These are phyloP conservation scores for Plasmopara halstedii DNA, from an alignment of 352 stramenopile genomes.

Conservation along the genomic window DNA sequence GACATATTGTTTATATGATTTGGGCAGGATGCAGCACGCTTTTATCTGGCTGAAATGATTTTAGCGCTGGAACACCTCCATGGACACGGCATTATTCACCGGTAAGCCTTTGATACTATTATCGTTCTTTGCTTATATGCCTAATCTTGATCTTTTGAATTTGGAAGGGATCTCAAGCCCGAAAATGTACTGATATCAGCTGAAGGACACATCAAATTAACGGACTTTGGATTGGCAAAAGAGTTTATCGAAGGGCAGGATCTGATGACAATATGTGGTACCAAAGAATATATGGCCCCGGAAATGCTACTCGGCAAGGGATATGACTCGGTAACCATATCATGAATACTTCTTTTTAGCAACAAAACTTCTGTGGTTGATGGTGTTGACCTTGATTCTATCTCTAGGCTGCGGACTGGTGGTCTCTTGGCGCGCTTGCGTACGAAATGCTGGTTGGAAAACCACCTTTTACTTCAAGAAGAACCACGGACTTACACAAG, in stretches of 20 bases:
- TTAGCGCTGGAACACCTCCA: constrained; percentile 79
- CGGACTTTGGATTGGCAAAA: constrained; percentile 88
- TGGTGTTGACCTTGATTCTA: constrained; percentile 1
- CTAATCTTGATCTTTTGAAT: constrained; percentile 5
- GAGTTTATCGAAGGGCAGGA: constrained; percentile 62
- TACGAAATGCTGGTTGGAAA: constrained; percentile 78
- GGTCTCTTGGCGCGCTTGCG: constrained; percentile 70
- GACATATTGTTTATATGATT: neutral
- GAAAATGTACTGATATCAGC: constrained; percentile 89
- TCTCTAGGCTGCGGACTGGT: constrained; percentile 71
- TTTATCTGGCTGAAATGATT: constrained; percentile 84
- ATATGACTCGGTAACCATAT: constrained; percentile 51
- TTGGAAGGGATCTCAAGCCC: constrained; percentile 79
- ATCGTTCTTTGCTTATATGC: neutral
- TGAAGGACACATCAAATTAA: constrained; percentile 86
- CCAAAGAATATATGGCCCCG: constrained; percentile 83
- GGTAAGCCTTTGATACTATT: constrained; percentile 23
- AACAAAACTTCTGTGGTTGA: neutral
- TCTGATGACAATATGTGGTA: constrained; percentile 68
- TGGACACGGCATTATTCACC: constrained; percentile 73
- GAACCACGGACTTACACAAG: constrained; percentile 55
- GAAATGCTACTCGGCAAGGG: constrained; percentile 81
- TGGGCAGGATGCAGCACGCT: constrained; percentile 50
- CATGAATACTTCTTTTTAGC: neutral
- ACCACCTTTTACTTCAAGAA: constrained; percentile 68